Percentiles rank a stretch among this genome's conserved stretches.
phyloP scores from a whole-genome alignment of 257 asterid genomes.

The Solanum sitiens region DNA sequence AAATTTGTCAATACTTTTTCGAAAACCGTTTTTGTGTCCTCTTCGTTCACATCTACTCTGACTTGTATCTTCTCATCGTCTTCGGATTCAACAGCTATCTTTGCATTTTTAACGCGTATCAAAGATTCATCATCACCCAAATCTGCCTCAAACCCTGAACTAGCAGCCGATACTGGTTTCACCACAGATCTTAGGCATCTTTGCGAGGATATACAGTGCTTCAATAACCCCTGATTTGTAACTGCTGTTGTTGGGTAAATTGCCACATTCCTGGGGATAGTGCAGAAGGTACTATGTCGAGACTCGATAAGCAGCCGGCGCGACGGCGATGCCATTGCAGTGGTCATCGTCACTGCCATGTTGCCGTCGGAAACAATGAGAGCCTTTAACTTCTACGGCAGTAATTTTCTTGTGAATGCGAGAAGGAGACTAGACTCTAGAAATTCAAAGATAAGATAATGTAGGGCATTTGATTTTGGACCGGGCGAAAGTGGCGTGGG shows the following conservation, averaged over 20 bases:
- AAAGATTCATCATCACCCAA: constrained; percentile 21
- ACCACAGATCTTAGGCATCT: not conserved
- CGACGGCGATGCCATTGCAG: not conserved
- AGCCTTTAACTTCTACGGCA: not conserved
- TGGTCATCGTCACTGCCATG: not conserved
- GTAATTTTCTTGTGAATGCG: not conserved
- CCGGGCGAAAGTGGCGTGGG: not conserved
- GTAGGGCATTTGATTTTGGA: not conserved
- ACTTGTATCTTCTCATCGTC: constrained; percentile 61
- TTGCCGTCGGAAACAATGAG: not conserved
- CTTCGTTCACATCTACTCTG: constrained; percentile 64
- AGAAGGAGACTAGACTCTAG: not conserved
- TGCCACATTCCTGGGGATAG: not conserved
- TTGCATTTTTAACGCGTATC: constrained; percentile 28
- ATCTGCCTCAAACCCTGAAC: constrained; percentile 36
- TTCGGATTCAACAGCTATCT: constrained; percentile 44
- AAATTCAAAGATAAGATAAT: not conserved
- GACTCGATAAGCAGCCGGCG: not conserved
- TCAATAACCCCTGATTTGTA: not conserved
- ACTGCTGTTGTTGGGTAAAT: not conserved
- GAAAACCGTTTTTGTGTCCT: constrained; percentile 56
- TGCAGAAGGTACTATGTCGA: not conserved
- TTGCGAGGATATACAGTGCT: not conserved
- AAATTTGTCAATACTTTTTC: constrained; percentile 51
- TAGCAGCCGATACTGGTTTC: not conserved